Percentiles rank a stretch among this genome's conserved stretches.
These are phyloP conservation scores for Geranium brycei DNA, from an alignment of 345 rosid genomes.

Conservation along the genomic window DNA sequence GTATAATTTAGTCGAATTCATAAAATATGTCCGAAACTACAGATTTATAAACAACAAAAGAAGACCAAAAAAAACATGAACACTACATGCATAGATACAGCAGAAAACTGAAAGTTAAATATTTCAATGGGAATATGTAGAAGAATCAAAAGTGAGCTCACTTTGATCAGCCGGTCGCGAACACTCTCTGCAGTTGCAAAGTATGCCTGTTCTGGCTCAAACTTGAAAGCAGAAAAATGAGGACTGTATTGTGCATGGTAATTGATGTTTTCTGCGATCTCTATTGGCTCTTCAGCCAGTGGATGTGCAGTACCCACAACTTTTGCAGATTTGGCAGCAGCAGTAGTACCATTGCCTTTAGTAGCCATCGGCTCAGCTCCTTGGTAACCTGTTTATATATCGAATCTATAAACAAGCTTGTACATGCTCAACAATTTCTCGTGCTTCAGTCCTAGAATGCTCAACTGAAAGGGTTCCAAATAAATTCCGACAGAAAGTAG, in stretches of 20 bases:
- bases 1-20: too few relatives aligned
- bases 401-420: background rate
- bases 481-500: background rate
- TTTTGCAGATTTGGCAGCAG: slow-evolving; percentile 20
- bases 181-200: slow-evolving; percentile 80
- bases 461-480: background rate
- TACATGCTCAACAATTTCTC: background rate
- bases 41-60: background rate
- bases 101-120: background rate
- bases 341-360: slow-evolving; percentile 24
- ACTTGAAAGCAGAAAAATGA: slow-evolving; percentile 91
- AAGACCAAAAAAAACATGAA: background rate
- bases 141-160: slow-evolving; percentile 9
- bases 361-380: slow-evolving; percentile 26
- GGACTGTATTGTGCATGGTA: slow-evolving; percentile 74
- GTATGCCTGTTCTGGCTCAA: slow-evolving; percentile 75
- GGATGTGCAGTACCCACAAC: slow-evolving; percentile 55
- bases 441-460: background rate
- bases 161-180: slow-evolving; percentile 81
- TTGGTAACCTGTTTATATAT: slow-evolving; percentile 4
- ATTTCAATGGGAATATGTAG: background rate
- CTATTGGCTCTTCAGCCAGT: slow-evolving; percentile 35
- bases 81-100: background rate
- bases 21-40: too few relatives aligned
- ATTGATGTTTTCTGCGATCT: slow-evolving; percentile 64